Conservation (phyloP, 2,329 filamentous ascomycete genomes). For the Neofusicoccum sp. region DNA sequence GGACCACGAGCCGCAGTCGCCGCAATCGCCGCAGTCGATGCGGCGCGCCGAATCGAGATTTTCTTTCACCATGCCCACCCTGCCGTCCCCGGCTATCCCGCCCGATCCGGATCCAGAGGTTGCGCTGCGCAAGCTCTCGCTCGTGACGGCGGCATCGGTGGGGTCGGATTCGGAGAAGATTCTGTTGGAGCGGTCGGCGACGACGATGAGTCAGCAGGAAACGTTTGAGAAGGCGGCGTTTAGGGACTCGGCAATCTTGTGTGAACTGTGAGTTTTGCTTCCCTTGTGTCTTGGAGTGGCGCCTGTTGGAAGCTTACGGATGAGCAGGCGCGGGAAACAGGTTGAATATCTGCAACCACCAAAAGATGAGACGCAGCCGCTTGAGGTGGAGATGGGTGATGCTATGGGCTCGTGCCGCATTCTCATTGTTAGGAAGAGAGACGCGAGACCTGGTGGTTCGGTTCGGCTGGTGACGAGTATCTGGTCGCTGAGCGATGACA, state of each 20-base stretch:
- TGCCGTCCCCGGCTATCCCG: conserved; percentile 25
- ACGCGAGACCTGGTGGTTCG: conserved; percentile 35
- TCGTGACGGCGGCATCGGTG: not conserved
- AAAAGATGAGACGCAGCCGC: conserved; percentile 32
- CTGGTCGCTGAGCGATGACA: conserved; percentile 46
- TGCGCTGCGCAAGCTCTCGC: not conserved
- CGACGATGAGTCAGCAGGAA: conserved; percentile 33
- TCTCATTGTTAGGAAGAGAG: conserved; percentile 43
- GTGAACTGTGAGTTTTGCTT: conserved; percentile 38
- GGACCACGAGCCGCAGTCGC: not conserved
- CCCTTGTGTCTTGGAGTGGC: not conserved
- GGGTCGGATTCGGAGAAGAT: conserved; percentile 7
- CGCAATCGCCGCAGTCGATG: not conserved
- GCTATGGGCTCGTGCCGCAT: conserved; percentile 42
- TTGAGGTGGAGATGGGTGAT: conserved; percentile 42
- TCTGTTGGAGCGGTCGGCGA: conserved; percentile 20
- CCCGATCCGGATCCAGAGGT: conserved; percentile 17
- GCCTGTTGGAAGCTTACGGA: not conserved
- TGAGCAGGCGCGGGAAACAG: conserved; percentile 33
- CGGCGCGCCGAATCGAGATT: not conserved
- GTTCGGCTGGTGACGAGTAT: conserved; percentile 43
- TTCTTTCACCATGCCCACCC: not conserved
- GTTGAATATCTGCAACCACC: conserved; percentile 44
- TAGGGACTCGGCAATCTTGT: conserved; percentile 45
- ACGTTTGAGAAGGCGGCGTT: conserved; percentile 43